phyloP scores from a whole-genome alignment of 805 yeast genomes.

The Starmerella bacillaris region DNA sequence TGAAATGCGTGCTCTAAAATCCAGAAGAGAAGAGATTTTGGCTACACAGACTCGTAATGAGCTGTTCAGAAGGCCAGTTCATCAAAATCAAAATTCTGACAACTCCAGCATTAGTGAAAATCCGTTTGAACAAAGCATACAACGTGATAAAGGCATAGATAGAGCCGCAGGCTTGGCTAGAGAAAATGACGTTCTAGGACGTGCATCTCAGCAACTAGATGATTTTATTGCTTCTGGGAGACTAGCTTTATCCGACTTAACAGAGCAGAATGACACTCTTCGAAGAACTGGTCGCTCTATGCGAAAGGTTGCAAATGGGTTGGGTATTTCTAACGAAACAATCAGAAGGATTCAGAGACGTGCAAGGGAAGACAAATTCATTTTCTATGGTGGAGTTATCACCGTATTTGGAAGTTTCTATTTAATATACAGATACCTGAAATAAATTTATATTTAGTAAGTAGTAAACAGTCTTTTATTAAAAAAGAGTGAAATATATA shows the following conservation, averaged over 20 bases:
- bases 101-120: conserved; percentile 17
- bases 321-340: conserved; percentile 77
- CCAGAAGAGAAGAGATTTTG: conserved; percentile 35
- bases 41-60: conserved; percentile 34
- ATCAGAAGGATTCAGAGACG: conserved; percentile 62
- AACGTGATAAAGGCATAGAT: conserved; percentile 11
- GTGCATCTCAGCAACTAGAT: conserved; percentile 71
- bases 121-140: conserved; percentile 15
- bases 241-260: conserved; percentile 65
- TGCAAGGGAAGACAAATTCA: conserved; percentile 68
- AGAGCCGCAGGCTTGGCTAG: conserved; percentile 48
- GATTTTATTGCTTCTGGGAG: conserved; percentile 82
- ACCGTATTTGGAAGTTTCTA: conserved; percentile 50
- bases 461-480: too few species aligned
- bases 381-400: conserved; percentile 60
- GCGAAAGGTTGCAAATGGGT: conserved; percentile 50
- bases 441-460: too few species aligned
- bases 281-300: conserved; percentile 43
- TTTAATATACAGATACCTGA: conserved; percentile 44
- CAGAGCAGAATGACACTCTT: conserved; percentile 64
- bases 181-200: conserved; percentile 39
- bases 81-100: conserved; percentile 8
- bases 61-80: conserved; percentile 32
- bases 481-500: too few species aligned
- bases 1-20: conserved; percentile 37